Percentiles rank a stretch among this genome's conserved stretches.
phyloP scores from a whole-genome alignment of 352 stramenopile species.

The Thalassiosira pacifica region DNA sequence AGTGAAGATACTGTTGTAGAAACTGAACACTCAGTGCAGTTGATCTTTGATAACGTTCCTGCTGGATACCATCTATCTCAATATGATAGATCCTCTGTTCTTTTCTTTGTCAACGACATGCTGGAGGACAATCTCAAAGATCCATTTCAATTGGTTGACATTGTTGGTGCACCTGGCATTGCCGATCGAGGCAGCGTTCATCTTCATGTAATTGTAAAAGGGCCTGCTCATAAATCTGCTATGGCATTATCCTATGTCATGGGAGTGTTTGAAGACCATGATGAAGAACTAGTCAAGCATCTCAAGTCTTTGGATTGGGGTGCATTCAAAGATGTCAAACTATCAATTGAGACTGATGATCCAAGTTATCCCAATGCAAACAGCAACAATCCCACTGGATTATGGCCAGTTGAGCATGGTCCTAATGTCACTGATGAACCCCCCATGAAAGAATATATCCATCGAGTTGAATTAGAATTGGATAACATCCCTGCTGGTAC shows the following conservation, averaged over 20 bases:
- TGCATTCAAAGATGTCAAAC: neutral
- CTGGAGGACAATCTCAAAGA: neutral
- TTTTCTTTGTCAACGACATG: neutral
- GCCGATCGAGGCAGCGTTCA: no score
- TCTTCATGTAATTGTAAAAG: no score
- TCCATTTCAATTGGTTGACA: neutral
- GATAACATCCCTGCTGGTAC: neutral
- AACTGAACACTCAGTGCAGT: neutral
- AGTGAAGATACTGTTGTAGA: neutral
- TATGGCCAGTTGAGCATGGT: no score
- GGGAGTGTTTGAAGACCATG: neutral
- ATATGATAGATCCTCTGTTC: neutral
- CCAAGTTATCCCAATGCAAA: no score
- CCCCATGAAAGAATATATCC: neutral
- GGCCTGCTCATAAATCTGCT: neutral
- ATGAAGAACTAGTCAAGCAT: neutral
- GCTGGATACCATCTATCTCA: neutral
- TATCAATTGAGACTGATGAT: neutral
- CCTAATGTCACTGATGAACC: neutral
- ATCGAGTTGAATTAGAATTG: neutral
- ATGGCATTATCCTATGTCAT: neutral
- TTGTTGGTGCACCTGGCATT: no score
- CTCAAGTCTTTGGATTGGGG: neutral
- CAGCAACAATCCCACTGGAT: no score
- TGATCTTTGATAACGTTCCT: neutral